Percentiles rank a stretch among this genome's conserved stretches.
Conservation (phyloP, 768 basidiomycete species). For the Agaricus blazei region DNA sequence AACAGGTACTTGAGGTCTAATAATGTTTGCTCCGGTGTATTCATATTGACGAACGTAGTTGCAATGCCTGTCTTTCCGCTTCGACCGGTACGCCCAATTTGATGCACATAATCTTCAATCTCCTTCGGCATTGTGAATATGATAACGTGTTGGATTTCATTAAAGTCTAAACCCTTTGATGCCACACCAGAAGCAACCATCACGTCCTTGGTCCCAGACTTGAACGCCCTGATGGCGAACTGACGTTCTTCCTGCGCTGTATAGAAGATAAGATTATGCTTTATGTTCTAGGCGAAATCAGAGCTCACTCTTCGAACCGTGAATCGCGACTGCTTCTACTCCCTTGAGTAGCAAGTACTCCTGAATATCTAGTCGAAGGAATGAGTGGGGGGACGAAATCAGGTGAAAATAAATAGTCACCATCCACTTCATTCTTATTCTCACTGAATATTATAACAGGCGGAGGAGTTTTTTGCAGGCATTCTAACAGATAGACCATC, state of each 20-base stretch:
- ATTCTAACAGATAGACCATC: constrained; percentile 98
- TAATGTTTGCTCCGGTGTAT: constrained; percentile 92
- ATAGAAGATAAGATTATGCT: background rate
- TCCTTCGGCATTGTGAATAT: constrained; percentile 99
- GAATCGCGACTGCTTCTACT: constrained; percentile 97
- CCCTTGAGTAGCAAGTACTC: constrained; percentile 96
- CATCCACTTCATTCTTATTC: constrained; percentile 99
- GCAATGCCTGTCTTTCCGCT: constrained; percentile 98
- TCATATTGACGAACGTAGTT: constrained; percentile 98
- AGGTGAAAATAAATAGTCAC: constrained; percentile 34
- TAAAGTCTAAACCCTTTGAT: constrained; percentile 97
- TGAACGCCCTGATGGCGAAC: constrained; percentile 98
- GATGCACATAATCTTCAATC: constrained; percentile 99
- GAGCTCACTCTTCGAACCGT: constrained; percentile 88
- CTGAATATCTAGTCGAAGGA: constrained; percentile 74
- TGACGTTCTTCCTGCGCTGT: constrained; percentile 97
- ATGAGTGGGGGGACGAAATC: background rate
- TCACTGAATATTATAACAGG: constrained; percentile 98
- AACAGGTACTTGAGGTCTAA: constrained; percentile 95
- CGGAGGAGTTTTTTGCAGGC: constrained; percentile 96
- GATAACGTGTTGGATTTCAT: constrained; percentile 98
- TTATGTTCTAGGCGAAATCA: background rate
- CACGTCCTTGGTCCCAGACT: constrained; percentile 94
- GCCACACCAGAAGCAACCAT: constrained; percentile 99
- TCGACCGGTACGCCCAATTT: constrained; percentile 96